A percentile compares a stretch with the other conserved stretches of the same genome.
These are phyloP conservation scores for Ottelia alismoides DNA, from an alignment of 106 monocot genomes.

Conservation along the genomic window DNA sequence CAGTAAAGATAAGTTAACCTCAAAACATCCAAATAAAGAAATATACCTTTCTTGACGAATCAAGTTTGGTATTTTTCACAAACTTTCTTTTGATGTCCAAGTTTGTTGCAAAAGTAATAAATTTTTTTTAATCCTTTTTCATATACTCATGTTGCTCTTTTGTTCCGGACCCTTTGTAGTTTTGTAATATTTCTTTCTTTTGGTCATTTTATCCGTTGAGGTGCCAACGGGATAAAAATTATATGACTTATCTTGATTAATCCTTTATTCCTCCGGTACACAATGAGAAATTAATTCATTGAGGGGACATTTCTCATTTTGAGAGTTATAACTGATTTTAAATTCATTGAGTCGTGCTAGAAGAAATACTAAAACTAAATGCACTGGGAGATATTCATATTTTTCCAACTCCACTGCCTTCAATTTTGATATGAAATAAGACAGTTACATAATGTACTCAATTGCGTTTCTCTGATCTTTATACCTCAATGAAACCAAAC, in stretches of 20 bases:
- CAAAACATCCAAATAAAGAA: not conserved
- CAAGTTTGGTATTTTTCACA: too few relatives aligned
- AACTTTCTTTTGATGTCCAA: not conserved
- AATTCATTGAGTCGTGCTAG: conserved; percentile 9
- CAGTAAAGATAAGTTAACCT: conserved; percentile 15
- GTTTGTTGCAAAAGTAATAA: not conserved
- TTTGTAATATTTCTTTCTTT: conserved; percentile 2
- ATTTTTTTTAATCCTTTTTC: not conserved
- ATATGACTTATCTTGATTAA: not conserved
- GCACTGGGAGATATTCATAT: conserved; percentile 2
- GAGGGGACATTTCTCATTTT: conserved; percentile 1
- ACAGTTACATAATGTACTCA: conserved; percentile 12
- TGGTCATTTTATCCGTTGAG: conserved; percentile 2
- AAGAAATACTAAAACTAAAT: conserved; percentile 6
- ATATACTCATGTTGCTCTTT: not conserved
- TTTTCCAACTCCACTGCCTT: conserved; percentile 3
- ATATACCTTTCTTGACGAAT: not conserved
- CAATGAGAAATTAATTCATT: conserved; percentile 3
- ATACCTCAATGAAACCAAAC: conserved; percentile 1
- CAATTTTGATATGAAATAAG: conserved; percentile 11
- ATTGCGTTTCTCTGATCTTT: conserved; percentile 5
- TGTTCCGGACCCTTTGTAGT: not conserved
- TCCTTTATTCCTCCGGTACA: conserved; percentile 3
- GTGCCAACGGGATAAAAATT: conserved; percentile 3
- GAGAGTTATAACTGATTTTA: conserved; percentile 3